Percentiles rank a stretch among this genome's conserved stretches.
These are phyloP conservation scores for Botrytis porri DNA, from an alignment of 2,329 filamentous ascomycete genomes.

Conservation along the genomic window DNA sequence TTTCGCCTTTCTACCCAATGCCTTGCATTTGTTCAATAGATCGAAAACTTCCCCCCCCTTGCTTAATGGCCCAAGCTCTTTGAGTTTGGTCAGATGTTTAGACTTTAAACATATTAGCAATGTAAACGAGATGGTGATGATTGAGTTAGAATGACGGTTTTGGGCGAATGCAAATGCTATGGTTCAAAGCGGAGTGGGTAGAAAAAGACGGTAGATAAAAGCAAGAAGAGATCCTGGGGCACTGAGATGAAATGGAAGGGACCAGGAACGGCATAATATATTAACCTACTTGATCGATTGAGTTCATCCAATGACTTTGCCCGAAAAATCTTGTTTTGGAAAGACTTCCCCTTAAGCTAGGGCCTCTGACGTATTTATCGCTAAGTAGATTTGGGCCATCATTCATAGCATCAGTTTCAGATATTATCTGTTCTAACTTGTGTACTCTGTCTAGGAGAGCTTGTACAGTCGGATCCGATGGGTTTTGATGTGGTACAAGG, in stretches of 20 bases:
- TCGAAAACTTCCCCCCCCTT: conserved; percentile 16
- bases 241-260: background rate
- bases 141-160: background rate
- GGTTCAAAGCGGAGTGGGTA: background rate
- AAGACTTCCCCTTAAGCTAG: conserved; percentile 20
- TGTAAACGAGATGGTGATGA: background rate
- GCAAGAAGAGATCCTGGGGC: background rate
- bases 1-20: conserved; percentile 22
- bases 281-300: conserved; percentile 23
- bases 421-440: conserved; percentile 10
- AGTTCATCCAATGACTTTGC: conserved; percentile 28
- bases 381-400: background rate
- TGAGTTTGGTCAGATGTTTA: conserved; percentile 14
- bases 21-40: conserved; percentile 25
- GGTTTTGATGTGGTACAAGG: background rate
- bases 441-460: conserved; percentile 16
- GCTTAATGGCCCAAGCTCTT: conserved; percentile 8
- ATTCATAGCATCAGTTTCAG: background rate
- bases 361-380: background rate
- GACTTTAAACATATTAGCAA: conserved; percentile 15
- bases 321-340: conserved; percentile 28
- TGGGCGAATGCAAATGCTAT: background rate
- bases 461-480: background rate
- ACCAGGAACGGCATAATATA: background rate
- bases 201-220: background rate